phyloP scores from a whole-genome alignment of 1,284 basidiomycete species.

The Apiotrichum montevideense region DNA sequence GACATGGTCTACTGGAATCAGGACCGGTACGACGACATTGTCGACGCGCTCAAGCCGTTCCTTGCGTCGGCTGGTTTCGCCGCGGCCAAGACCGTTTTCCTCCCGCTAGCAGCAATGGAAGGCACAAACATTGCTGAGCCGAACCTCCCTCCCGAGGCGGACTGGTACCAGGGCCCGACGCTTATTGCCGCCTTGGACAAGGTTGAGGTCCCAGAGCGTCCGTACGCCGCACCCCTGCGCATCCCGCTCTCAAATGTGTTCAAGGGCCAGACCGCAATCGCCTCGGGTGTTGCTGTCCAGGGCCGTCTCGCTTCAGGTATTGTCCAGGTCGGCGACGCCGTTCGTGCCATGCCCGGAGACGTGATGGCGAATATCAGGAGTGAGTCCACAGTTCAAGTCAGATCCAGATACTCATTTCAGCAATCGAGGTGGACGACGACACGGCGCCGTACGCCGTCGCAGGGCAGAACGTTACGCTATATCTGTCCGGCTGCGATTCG shows the following conservation, averaged over 20 bases:
- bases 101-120: conserved; percentile 83
- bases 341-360: conserved; percentile 86
- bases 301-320: conserved; percentile 85
- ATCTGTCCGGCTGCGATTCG: conserved; percentile 76
- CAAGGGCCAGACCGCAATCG: conserved; percentile 69
- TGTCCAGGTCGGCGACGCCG: conserved; percentile 81
- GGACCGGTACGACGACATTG: conserved; percentile 79
- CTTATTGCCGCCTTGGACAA: conserved; percentile 76
- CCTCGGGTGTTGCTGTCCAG: conserved; percentile 67
- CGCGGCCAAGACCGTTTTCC: conserved; percentile 68
- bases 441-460: conserved; percentile 80
- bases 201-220: conserved; percentile 72
- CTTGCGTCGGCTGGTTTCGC: conserved; percentile 81
- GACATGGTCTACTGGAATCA: conserved; percentile 81
- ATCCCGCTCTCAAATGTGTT: conserved; percentile 94
- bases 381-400: conserved; percentile 40
- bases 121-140: conserved; percentile 67
- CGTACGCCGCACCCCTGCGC: conserved; percentile 70
- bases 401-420: neutral
- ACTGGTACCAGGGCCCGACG: conserved; percentile 83
- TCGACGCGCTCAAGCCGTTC: conserved; percentile 68
- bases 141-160: conserved; percentile 25
- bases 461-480: conserved; percentile 80
- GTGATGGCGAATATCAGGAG: conserved; percentile 78
- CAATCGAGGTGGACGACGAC: conserved; percentile 75